Base-by-base conservation (phyloP, 176 grass and related monocot species). In the Saccharum officinarum region DNA sequence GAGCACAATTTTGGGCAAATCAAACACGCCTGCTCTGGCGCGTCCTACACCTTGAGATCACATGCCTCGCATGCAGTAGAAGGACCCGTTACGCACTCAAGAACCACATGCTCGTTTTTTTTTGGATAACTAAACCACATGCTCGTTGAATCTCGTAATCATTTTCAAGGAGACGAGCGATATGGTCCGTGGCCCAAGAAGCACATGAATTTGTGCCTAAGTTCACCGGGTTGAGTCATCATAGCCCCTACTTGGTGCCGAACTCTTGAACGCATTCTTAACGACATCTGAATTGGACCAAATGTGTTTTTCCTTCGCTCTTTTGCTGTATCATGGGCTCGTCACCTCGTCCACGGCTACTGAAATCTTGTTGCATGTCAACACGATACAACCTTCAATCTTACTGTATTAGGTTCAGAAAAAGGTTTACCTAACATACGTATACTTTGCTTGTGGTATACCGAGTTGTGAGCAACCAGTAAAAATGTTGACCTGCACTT, bases 221-320 rank as follows among this genome's bases (percentile, higher is more conserved):
- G 41, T 46, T 73, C 70, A 46, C 41, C n/a, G 69, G 39, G 42
- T 47, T 30, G 23, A 73, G 70, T 46, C 12, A 73, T 73, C 39
- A 26, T 45, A 30, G 23, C 42, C 23, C 44, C 28, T 67, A 47
- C 46, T 15, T 15, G 78, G 63, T n/a, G 78, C 64, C 78, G 8
- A 80, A 80, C 62, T 80, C 25, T 67, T 47, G 63, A 49, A 23
- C 60, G 42, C 62, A 67, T 46, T 80, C 15, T 33, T 9, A 80
- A 80, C 63, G 28, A 68, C 78, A 52, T 78, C 12, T 36, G 30
- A 16, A 67, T 33, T 47, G 26, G 42, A 25, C 30, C 31, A 22
- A 34, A 34, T 15, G 44, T 49, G 25, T 16, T 49, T 23, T 44
- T 17, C 2, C 71, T 73, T 47, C 16, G 42, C 59, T 45, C 36